Conservation (phyloP, 495 filamentous ascomycete genomes). For the Tuber borchii region DNA sequence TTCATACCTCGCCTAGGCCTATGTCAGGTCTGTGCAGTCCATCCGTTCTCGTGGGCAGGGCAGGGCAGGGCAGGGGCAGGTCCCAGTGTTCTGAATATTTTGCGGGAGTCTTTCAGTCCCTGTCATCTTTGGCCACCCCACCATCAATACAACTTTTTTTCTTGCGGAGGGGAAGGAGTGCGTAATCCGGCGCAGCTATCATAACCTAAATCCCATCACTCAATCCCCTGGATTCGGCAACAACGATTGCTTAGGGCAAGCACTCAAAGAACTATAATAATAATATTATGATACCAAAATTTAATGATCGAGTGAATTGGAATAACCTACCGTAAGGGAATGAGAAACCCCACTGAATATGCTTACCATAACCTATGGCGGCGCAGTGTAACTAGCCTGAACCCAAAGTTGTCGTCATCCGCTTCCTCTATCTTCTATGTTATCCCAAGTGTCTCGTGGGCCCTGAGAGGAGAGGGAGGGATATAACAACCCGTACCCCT, state of each 20-base stretch:
- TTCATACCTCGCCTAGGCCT: neutral
- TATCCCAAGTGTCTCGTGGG: conserved; percentile 12
- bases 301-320: neutral
- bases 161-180: no score
- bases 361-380: conserved; percentile 36
- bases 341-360: conserved; percentile 1
- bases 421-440: neutral
- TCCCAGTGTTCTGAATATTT: neutral
- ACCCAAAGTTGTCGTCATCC: conserved; percentile 23
- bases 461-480: conserved; percentile 3
- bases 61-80: no score
- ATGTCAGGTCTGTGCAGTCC: neutral
- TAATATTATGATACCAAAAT: no score
- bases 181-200: no score
- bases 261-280: neutral
- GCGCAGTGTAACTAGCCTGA: conserved; percentile 17
- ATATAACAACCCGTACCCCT: neutral
- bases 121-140: neutral
- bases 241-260: neutral
- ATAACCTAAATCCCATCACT: neutral
- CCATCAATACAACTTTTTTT: neutral
- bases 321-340: neutral
- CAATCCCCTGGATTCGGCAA: neutral
- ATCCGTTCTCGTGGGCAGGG: no score
- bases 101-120: neutral